Evolutionary conservation across 1,139 yeast genomes (phyloP).

Genomic region (Pichia sp.): DNA sequence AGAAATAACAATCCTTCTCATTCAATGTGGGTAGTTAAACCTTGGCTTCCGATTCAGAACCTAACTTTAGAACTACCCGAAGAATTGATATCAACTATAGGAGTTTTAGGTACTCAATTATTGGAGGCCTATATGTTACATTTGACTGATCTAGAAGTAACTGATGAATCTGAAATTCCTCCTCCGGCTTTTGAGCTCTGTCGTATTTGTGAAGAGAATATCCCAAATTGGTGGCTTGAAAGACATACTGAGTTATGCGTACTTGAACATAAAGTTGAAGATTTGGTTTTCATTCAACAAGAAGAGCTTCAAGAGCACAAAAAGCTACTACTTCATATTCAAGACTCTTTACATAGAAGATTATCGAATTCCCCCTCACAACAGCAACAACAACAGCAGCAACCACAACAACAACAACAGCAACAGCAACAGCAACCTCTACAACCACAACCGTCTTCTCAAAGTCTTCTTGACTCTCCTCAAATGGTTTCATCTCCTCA

Average conservation of each 20-base stretch:
- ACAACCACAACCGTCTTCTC: slow-evolving; percentile 5
- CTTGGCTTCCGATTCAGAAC: slow-evolving; percentile 54
- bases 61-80: slow-evolving; percentile 61
- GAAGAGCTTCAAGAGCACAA: slow-evolving; percentile 73
- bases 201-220: slow-evolving; percentile 80
- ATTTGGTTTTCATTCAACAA: slow-evolving; percentile 69
- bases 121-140: slow-evolving; percentile 66
- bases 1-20: slow-evolving; percentile 59
- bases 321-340: slow-evolving; percentile 40
- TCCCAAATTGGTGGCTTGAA: slow-evolving; percentile 98
- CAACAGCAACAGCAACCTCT: slow-evolving; percentile 6
- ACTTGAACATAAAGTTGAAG: slow-evolving; percentile 76
- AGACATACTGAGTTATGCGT: slow-evolving; percentile 84
- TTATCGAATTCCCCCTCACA: slow-evolving; percentile 2
- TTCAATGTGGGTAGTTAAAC: slow-evolving; percentile 90
- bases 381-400: background rate
- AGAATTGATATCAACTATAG: slow-evolving; percentile 61
- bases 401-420: slow-evolving; percentile 10
- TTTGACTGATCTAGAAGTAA: slow-evolving; percentile 52
- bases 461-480: slow-evolving; percentile 10
- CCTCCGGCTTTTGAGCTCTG: slow-evolving; percentile 76
- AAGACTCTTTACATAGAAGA: slow-evolving; percentile 30
- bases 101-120: slow-evolving; percentile 75
- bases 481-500: background rate
- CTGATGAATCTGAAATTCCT: slow-evolving; percentile 61